Base-by-base conservation (phyloP, 2,329 filamentous ascomycete species). In the Ramularia endophylla region DNA sequence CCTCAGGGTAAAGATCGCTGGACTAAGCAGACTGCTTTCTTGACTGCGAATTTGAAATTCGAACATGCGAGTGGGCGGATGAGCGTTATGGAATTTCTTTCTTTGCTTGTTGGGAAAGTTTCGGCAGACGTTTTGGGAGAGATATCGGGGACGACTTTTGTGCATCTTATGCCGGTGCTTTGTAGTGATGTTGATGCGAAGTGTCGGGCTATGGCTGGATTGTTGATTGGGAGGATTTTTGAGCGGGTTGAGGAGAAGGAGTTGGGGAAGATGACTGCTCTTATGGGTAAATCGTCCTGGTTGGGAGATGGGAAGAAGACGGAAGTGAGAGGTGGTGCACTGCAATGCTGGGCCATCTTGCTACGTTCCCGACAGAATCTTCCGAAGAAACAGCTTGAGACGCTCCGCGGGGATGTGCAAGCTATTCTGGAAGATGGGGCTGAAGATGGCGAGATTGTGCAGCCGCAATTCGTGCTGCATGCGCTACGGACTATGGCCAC, bases 31-130 rank as follows among this genome's bases (percentile, higher is more conserved):
- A 75, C 95, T 37, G 80, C 76, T 41, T 98, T 97, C 60, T 73
- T 98, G 36, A 77, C 94, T 36, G 85, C 86, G 55, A 98, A 98
- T 58, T 71, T 98, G 50, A 83, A 90, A 45, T 98, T 95, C 62
- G 80, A 90, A 31, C 81, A 94, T 55, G 81, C 88, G 53, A 85
- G 92, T 46, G 92, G 92, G 19, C 78, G 94, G 27, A 74, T 95
- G 46, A 95, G 89, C 1, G 87, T 95, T 19, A 87, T 98, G 78
- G 92, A 98, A 65, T 80, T 90, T 3, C 74, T 95, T 33, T 83
- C 95, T 58, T 73, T 89, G 31, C 71, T 98, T n/a, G 71, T 97
- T 16, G 81, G 78, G 49, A 97, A 95, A 65, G 82, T 89, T 4
- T 83, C 84, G 0, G 78, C 87, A 28, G 84, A 88, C 18, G 79